Evolutionary conservation across 495 filamentous ascomycete genomes (phyloP), one percentile per base, ranked within the genome.

Genomic region (Cladorrhinum samala): DNA sequence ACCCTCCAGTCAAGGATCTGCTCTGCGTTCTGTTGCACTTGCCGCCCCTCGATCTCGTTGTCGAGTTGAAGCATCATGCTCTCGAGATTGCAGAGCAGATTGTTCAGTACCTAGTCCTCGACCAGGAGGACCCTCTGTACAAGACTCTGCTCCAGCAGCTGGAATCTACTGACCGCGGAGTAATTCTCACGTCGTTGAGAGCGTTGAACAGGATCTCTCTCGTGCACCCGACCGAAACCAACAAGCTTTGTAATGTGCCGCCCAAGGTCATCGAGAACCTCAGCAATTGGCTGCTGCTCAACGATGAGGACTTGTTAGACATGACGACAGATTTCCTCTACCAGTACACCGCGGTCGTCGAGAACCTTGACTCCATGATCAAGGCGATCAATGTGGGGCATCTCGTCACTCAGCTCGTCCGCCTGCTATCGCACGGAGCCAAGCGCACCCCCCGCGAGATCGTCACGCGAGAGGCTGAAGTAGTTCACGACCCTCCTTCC

Each of bases 281-380:
- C 56, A 84, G 83, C 57, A 81, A 87, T 57, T 91, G 88, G 76
- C 82, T 90, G 2, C 71, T 97, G 18, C 78, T 96, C 14, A 89
- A 96, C 51, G 94, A 99, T 61, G 89, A 94, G 54, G 94, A 97
- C 52, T 76, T 99, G 5, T 74, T 91, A 55, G 84, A 84, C 46
- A 88, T 89, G 24, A 89, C 86, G 51, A 77, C 97, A 19, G 94
- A 97, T 67, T 95, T 99, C 64, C 81, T 96, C 55, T 97, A 96
- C 61, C 90, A 96, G 64, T 99, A 88, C 64, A 96, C 91, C 0
- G 86, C 91, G 1, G 82, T 86, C 6, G 80, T 83, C 17, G 79
- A 86, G n/a, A 99, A 97, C 63, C 83, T 96, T 27, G 86, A 88
- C 53, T 82, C 71, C 30, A 63, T 89, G 49, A 73, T 86, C 30